Base-by-base conservation (phyloP, 371 early-diverging fungal species). In the Mucor plumbeus region DNA sequence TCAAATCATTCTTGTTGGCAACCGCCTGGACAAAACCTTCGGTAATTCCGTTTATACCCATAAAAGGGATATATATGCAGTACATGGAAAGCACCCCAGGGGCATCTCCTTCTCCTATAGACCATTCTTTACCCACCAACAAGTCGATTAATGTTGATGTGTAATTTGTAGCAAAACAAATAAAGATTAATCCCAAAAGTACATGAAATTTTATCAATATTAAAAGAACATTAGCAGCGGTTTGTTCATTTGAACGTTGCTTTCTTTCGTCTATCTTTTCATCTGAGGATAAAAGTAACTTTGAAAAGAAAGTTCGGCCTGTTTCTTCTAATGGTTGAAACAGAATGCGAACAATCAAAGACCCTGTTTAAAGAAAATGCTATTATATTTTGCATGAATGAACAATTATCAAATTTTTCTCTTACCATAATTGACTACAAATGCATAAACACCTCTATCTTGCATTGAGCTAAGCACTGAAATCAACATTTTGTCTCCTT, bases 311-410 rank as follows among this genome's bases (percentile, higher is more conserved):
- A 0, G 91, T 90, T 41, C 98, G 85, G 44, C 89, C 86, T 0
- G 90, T 91, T 73, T 98, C 99, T 72, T 98, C 99, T 17, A 98
- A 69, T 1, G 99, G 99, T 64, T 92, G 93, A 70, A 97, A 97
- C 4, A 98, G 65, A 36, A 98, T 91, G 21, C 98, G 86, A 0
- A 91, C 96, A 35, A 97, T 79, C 35, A 97, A 77, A 0, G 97
- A 97, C 4, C 96, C 92, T 94, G 65, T 10, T 26, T 26, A 26
- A 26, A 26, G 26, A 26, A 26, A 26, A 26, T 26, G 56, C 5
- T 54, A 17, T 63, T 26, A 31, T 35, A 7, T 34, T 14, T 17
- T 35, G 48, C 0, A 5, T 17, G 26, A 35, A 63, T 31, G 38
- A 55, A 39, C 39, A 56, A 33, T 26, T 26, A 26, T 26, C 26